Evolutionary conservation across 768 basidiomycete genomes (phyloP).

Genomic region (Podaxis sp.): DNA sequence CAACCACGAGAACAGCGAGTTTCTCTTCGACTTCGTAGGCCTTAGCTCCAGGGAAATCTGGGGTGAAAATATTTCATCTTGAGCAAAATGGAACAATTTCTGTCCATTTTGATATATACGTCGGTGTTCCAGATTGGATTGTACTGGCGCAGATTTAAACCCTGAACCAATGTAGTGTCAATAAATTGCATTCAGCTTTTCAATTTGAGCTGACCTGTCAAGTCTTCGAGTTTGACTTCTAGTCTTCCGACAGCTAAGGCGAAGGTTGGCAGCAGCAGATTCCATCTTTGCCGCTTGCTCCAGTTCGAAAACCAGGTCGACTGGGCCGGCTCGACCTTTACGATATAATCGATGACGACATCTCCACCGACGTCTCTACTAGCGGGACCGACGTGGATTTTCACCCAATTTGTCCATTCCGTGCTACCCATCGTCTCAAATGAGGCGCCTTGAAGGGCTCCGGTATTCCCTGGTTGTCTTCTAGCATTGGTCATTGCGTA

Average conservation of each 20-base stretch:
- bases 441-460: conserved; percentile 35
- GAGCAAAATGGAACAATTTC: conserved; percentile 54
- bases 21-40: neutral
- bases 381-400: conserved; percentile 52
- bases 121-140: conserved; percentile 60
- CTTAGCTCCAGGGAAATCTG: conserved; percentile 37
- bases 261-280: conserved; percentile 65
- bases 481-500: conserved; percentile 50
- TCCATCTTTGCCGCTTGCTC: conserved; percentile 38
- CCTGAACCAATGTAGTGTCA: conserved; percentile 28
- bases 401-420: conserved; percentile 68
- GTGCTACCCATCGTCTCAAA: conserved; percentile 56
- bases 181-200: conserved; percentile 11
- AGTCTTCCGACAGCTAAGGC: conserved; percentile 65
- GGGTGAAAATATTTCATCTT: conserved; percentile 61
- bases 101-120: conserved; percentile 38
- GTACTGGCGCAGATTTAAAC: conserved; percentile 41
- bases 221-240: conserved; percentile 57
- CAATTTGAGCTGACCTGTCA: conserved; percentile 44
- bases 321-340: conserved; percentile 31
- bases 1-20: neutral
- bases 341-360: conserved; percentile 67
- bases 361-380: conserved; percentile 39
- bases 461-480: conserved; percentile 34
- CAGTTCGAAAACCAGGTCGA: conserved; percentile 20